Base-by-base conservation (phyloP, 1,284 basidiomycete genomes). In the Singerocomus inundabilis region DNA sequence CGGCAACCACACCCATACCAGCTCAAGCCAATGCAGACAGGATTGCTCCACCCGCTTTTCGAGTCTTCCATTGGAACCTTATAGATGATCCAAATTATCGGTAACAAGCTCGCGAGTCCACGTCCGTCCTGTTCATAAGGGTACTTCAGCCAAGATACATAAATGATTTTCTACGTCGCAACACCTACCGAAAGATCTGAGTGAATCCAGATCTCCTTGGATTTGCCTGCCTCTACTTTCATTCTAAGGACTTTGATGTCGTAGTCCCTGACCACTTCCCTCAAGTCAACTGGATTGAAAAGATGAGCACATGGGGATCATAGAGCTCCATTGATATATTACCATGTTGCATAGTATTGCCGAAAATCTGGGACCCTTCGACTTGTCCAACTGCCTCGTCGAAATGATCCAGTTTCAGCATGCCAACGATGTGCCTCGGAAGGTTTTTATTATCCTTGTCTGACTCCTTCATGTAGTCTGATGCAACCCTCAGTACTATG, bases 291-390 rank as follows among this genome's bases (percentile, higher is more conserved):
- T 67, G 10, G 24, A 3, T 16, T 42, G 21, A 5, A 39, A 13
- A 2, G 15, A 33, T 63, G 32, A 59, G 44, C 5, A 40, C 16
- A n/a, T 1, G 15, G 25, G 16, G 16, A 30, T 33, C 6, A 10
- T 4, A 12, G 15, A 16, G 9, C n/a, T n/a, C n/a, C n/a, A 11
- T 18, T 18, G n/a, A 33, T n/a, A 33, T n/a, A 12, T 51, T 54
- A 63, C 60, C 52, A 4, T 63, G 24, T 39, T 47, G 45, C 53
- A 65, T 64, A 7, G 65, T 29, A 24, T 61, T 48, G 9, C 38
- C 41, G 9, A 67, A 66, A 6, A 63, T 53, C 16, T 63, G 64
- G 44, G 65, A 67, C 2, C 64, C 61, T 45, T 63, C 60, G 5
- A 65, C 46, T 6, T 16, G 43, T 13, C 64, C 62, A 1, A 63